These are phyloP conservation scores for Trametopsis cervina DNA, from an alignment of 768 basidiomycete species.

Conservation along the genomic window DNA sequence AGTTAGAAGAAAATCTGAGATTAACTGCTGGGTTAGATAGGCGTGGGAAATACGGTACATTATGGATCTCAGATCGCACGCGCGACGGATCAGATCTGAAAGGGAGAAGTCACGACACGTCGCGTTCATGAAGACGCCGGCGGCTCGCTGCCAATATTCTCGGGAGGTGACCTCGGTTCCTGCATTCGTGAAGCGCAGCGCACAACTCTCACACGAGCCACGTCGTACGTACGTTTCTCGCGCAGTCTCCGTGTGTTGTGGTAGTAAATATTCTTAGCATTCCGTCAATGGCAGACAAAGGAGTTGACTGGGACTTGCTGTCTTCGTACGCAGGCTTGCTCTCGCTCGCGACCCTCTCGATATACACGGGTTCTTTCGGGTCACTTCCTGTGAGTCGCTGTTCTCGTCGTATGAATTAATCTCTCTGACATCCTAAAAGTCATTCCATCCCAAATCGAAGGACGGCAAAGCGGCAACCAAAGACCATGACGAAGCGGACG, in stretches of 20 bases:
- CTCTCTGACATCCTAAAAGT: constrained; percentile 7
- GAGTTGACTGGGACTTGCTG: constrained; percentile 48
- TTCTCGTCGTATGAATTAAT: constrained; percentile 5
- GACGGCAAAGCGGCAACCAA: constrained; percentile 16
- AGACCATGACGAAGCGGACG: constrained; percentile 43
- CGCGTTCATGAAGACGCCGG: too few species aligned
- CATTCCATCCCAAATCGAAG: constrained; percentile 11
- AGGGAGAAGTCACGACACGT: too few species aligned
- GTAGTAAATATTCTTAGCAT: too few species aligned
- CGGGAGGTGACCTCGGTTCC: too few species aligned
- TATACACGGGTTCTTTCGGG: constrained; percentile 64
- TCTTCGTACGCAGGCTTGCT: constrained; percentile 67
- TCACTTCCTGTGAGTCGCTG: constrained; percentile 53
- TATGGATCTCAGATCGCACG: not conserved
- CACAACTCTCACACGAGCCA: not conserved
- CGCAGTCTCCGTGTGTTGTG: too few species aligned
- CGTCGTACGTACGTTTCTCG: not conserved
- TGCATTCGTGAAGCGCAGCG: too few species aligned
- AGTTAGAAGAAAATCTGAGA: constrained; percentile 2
- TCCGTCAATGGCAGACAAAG: too few species aligned
- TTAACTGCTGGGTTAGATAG: not conserved
- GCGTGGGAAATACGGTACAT: not conserved
- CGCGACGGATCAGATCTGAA: too few species aligned
- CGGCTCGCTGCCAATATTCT: too few species aligned
- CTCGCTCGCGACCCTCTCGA: constrained; percentile 52